Conservation (phyloP, 148 eudicot genomes). For the Tetragonia tetragonoides region DNA sequence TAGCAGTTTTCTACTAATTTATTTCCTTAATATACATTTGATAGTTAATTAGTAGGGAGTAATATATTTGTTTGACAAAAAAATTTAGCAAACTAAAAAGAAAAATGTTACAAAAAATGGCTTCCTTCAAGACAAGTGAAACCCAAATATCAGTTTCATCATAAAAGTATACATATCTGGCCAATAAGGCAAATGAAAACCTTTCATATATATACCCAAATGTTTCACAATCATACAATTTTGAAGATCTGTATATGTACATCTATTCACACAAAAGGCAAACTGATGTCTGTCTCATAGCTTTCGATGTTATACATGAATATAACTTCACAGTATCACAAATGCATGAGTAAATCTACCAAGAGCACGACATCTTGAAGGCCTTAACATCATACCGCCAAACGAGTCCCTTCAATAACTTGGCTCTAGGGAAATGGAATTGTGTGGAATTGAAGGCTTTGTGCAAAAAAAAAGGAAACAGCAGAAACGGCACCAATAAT, state of each 20-base stretch:
- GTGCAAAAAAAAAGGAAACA: background rate
- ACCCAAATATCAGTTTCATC: background rate
- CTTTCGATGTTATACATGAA: background rate
- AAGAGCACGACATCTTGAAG: background rate
- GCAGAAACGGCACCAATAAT: constrained; percentile 7
- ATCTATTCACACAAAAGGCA: constrained; percentile 17
- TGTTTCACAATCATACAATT: constrained; percentile 5
- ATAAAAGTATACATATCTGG: background rate
- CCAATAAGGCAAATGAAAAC: background rate
- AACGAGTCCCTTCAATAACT: background rate
- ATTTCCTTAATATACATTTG: no score
- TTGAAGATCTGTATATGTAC: constrained; percentile 23
- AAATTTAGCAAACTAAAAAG: no score
- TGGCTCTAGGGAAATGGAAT: constrained; percentile 25
- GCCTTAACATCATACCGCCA: background rate
- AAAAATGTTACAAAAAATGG: background rate
- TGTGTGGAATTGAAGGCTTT: constrained; percentile 35
- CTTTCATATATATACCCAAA: constrained; percentile 7
- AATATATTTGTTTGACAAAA: no score
- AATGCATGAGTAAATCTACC: background rate
- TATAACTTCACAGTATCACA: background rate
- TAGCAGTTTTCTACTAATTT: no score
- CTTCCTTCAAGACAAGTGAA: background rate
- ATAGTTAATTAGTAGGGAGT: no score
- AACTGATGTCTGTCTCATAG: background rate